A percentile compares a stretch with the other conserved stretches of the same genome.
Conservation (phyloP, 257 asterid species). For the Solanum rostratum region DNA sequence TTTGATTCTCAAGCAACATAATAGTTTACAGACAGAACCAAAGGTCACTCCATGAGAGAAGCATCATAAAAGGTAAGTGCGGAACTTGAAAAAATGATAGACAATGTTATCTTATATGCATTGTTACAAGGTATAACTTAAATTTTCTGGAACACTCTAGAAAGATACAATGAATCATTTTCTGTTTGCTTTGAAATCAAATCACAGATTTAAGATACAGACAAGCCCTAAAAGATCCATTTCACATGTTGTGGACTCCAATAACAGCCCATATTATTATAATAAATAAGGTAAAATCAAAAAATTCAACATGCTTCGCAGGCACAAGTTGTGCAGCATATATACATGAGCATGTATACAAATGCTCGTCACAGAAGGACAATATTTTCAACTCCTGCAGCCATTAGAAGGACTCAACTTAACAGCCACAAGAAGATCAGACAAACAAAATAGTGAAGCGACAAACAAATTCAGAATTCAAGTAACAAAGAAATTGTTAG, state of each 20-base stretch:
- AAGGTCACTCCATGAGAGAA: not conserved
- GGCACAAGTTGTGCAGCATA: not conserved
- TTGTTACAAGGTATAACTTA: not conserved
- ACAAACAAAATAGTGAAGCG: not conserved
- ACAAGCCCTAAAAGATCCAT: not conserved
- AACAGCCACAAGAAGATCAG: not conserved
- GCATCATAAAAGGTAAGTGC: not conserved
- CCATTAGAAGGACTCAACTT: not conserved
- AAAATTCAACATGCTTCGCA: not conserved
- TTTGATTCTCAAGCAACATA: not conserved
- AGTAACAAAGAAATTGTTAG: not conserved
- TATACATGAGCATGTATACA: not conserved
- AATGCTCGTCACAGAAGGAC: not conserved
- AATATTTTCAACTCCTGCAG: not conserved
- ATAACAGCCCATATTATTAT: not conserved
- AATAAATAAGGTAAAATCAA: too few species aligned
- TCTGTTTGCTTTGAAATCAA: not conserved
- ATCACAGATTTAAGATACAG: not conserved
- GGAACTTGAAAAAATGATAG: not conserved
- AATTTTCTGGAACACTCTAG: not conserved
- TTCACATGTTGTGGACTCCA: not conserved
- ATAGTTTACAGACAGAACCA: not conserved
- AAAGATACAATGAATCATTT: not conserved
- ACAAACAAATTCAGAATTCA: not conserved
- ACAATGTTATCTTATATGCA: not conserved